Evolutionary conservation across 1,284 basidiomycete species (phyloP).

Genomic region (Entoloma clypeatum): DNA sequence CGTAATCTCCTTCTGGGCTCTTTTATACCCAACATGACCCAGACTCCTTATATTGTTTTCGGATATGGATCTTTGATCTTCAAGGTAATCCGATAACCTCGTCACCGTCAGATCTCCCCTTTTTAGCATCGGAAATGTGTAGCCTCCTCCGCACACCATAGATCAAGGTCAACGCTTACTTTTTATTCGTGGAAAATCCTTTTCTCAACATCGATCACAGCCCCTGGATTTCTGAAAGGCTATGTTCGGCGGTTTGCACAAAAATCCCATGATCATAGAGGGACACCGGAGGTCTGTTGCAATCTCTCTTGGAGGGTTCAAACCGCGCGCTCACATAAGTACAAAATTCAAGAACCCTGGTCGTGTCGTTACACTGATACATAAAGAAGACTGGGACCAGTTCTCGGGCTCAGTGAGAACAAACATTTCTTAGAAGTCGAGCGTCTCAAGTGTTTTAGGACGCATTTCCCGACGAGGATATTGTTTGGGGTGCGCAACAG

Average conservation of each 20-base stretch:
- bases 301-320: background rate
- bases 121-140: constrained; percentile 1
- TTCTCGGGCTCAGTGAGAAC: constrained; percentile 60
- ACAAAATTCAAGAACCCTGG: constrained; percentile 56
- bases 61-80: constrained; percentile 83
- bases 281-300: constrained; percentile 66
- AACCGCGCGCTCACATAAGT: background rate
- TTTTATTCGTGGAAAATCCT: background rate
- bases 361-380: constrained; percentile 85
- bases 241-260: constrained; percentile 86
- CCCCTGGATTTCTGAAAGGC: constrained; percentile 79
- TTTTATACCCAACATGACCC: no score
- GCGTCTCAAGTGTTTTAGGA: constrained; percentile 41
- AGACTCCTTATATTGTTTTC: constrained; percentile 59
- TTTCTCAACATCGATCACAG: constrained; percentile 36
- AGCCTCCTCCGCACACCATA: constrained; percentile 74
- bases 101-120: background rate
- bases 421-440: background rate
- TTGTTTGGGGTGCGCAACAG: constrained; percentile 71
- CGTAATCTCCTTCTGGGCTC: no score
- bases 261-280: constrained; percentile 83
- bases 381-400: constrained; percentile 77
- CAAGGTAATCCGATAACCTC: constrained; percentile 45
- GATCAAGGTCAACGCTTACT: constrained; percentile 41
- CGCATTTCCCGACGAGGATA: constrained; percentile 71